Percentiles rank a stretch among this genome's conserved stretches.
phyloP scores from a whole-genome alignment of 805 yeast species.

The Suhomyces vadensis region DNA sequence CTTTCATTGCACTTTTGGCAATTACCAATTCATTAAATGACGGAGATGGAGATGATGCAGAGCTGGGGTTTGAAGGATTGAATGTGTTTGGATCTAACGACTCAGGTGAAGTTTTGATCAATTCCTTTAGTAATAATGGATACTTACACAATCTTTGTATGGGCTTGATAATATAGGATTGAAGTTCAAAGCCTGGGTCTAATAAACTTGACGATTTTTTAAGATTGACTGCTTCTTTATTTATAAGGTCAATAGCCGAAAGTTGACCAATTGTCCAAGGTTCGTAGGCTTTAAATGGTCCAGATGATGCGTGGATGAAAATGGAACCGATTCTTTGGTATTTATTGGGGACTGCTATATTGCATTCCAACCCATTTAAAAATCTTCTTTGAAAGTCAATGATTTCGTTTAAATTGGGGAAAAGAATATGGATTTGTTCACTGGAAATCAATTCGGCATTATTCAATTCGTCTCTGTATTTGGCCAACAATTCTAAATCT shows the following conservation, averaged over 20 bases:
- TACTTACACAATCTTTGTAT: constrained; percentile 95
- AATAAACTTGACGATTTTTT: constrained; percentile 57
- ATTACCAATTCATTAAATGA: constrained; percentile 63
- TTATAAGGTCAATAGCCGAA: constrained; percentile 80
- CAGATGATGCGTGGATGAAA: constrained; percentile 75
- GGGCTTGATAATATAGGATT: constrained; percentile 87
- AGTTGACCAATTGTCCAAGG: constrained; percentile 93
- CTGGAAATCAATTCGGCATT: constrained; percentile 67
- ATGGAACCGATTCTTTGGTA: constrained; percentile 87
- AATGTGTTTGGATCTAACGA: no score
- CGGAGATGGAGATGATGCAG: constrained; percentile 18
- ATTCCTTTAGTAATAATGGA: constrained; percentile 77
- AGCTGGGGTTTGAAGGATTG: background rate
- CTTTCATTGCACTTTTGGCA: constrained; percentile 75
- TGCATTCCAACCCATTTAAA: constrained; percentile 84
- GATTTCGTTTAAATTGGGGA: constrained; percentile 81
- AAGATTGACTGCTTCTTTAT: constrained; percentile 59
- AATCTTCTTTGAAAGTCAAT: constrained; percentile 92
- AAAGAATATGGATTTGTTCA: constrained; percentile 76
- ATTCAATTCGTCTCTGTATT: constrained; percentile 67
- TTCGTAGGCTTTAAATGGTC: constrained; percentile 85
- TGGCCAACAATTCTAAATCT: constrained; percentile 74
- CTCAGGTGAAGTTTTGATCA: constrained; percentile 63
- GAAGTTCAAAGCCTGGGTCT: constrained; percentile 86
- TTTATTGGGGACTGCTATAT: constrained; percentile 69